These are phyloP conservation scores for Aspergillus tanneri DNA, from an alignment of 2,329 filamentous ascomycete genomes.

Conservation along the genomic window DNA sequence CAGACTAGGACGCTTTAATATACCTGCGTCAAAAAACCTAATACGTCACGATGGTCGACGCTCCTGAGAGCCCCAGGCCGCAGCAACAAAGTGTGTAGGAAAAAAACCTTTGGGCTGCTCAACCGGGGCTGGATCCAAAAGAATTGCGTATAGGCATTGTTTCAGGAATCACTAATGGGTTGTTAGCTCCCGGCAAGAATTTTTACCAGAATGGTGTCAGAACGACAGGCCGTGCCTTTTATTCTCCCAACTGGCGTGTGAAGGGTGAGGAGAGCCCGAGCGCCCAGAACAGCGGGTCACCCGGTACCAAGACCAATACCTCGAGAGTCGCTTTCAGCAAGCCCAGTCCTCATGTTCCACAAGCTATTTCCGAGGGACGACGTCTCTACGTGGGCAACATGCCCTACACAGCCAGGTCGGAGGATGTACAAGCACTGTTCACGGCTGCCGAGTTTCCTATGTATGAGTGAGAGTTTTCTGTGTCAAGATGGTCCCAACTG, in stretches of 20 bases:
- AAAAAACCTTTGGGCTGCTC: slow-evolving; percentile 18
- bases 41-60: slow-evolving; percentile 30
- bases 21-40: not conserved
- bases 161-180: slow-evolving; percentile 19
- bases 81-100: slow-evolving; percentile 37
- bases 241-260: slow-evolving; percentile 44
- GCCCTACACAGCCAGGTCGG: slow-evolving; percentile 53
- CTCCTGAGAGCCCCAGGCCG: slow-evolving; percentile 26
- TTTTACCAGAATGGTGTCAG: slow-evolving; percentile 35
- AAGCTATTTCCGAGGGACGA: slow-evolving; percentile 42
- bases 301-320: slow-evolving; percentile 29
- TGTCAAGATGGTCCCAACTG: slow-evolving; percentile 17
- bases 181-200: slow-evolving; percentile 31
- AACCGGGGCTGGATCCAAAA: slow-evolving; percentile 16
- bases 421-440: slow-evolving; percentile 53
- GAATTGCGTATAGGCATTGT: slow-evolving; percentile 6
- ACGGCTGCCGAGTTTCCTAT: slow-evolving; percentile 38
- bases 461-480: slow-evolving; percentile 25
- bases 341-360: slow-evolving; percentile 32
- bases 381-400: slow-evolving; percentile 57
- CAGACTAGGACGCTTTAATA: not conserved
- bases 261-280: slow-evolving; percentile 40
- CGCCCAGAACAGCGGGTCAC: slow-evolving; percentile 27
- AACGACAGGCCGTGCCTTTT: slow-evolving; percentile 39
- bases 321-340: slow-evolving; percentile 33